A percentile compares a stretch with the other conserved stretches of the same genome.
Conservation (phyloP, 495 filamentous ascomycete species). For the Podospora bellae-mahoneyi region DNA sequence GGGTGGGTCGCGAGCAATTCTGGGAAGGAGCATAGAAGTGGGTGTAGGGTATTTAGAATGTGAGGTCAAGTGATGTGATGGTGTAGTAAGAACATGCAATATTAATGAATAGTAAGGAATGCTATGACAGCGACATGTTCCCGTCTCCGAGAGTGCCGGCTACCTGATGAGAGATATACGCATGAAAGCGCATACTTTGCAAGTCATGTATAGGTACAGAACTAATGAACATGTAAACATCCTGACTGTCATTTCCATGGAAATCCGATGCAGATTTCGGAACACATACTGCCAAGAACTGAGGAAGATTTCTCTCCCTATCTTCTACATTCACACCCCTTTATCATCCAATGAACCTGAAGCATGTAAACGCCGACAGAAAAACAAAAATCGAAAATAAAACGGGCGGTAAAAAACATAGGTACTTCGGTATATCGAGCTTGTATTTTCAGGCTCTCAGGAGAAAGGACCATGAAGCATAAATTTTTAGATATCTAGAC, state of each 20-base stretch:
- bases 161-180: neutral
- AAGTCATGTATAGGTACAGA: too few relatives aligned
- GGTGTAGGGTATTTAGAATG: neutral
- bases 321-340: too few relatives aligned
- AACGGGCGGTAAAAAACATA: neutral
- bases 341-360: too few relatives aligned
- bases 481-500: neutral
- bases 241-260: too few relatives aligned
- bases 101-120: neutral
- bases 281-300: too few relatives aligned
- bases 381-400: conserved; percentile 9
- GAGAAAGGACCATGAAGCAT: neutral
- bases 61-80: neutral
- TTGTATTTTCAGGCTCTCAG: neutral
- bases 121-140: neutral
- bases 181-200: neutral
- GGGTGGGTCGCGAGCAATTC: neutral
- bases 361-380: neutral
- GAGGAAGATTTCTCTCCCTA: too few relatives aligned
- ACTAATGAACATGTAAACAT: too few relatives aligned
- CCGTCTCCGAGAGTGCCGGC: neutral
- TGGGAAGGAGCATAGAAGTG: neutral
- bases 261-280: too few relatives aligned
- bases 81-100: neutral
- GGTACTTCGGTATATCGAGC: neutral